Conservation (phyloP, 768 basidiomycete species). For the Myochromella boudieri region DNA sequence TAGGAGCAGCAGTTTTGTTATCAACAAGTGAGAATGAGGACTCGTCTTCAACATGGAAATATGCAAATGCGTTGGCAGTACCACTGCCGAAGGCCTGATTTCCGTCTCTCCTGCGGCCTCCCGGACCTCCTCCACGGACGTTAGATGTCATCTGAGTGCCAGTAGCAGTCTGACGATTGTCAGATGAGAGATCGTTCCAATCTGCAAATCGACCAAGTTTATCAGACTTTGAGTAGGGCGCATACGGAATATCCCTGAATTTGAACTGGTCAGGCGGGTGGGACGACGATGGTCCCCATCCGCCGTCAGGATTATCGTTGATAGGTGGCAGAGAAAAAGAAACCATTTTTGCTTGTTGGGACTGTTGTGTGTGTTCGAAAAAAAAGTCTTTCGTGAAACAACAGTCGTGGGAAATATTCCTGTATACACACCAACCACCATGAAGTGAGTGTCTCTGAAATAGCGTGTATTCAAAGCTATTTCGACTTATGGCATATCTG, state of each 20-base stretch:
- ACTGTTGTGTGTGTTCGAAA: conserved; percentile 22
- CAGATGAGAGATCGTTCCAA: conserved; percentile 83
- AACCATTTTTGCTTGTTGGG: conserved; percentile 43
- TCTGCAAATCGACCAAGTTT: conserved; percentile 97
- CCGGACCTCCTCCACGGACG: conserved; percentile 48
- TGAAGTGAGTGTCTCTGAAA: conserved; percentile 67
- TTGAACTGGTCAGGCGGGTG: conserved; percentile 90
- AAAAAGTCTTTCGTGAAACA: conserved; percentile 13
- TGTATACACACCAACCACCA: conserved; percentile 32
- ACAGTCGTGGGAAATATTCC: conserved; percentile 37
- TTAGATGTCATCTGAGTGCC: conserved; percentile 48
- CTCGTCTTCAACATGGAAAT: conserved; percentile 98
- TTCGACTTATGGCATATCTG: conserved; percentile 11
- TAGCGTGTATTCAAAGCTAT: too few species aligned
- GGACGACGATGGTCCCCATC: conserved; percentile 84
- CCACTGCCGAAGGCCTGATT: conserved; percentile 88
- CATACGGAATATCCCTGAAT: conserved; percentile 98
- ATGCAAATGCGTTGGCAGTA: conserved; percentile 88
- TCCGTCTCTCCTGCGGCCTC: conserved; percentile 70
- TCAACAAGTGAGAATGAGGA: conserved; percentile 96
- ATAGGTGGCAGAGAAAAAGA: conserved; percentile 88
- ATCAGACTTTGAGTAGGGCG: conserved; percentile 98
- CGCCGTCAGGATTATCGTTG: conserved; percentile 89
- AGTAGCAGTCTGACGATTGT: conserved; percentile 56
- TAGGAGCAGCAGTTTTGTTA: conserved; percentile 70